phyloP scores from a whole-genome alignment of 2,329 filamentous ascomycete genomes.

The Apiospora malaysiana region DNA sequence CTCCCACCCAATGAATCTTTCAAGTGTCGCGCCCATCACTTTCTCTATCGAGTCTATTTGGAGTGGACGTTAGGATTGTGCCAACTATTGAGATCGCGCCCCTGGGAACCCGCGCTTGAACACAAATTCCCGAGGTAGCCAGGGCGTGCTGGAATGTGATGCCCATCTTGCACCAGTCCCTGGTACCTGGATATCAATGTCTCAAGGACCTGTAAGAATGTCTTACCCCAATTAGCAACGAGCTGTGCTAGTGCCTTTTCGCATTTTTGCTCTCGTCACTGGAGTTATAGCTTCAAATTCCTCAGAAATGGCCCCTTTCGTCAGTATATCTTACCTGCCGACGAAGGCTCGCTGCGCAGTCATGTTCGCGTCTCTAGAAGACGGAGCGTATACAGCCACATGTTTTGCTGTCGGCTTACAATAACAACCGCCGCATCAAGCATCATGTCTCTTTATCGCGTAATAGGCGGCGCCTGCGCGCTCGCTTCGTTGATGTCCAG shows the following conservation, averaged over 20 bases:
- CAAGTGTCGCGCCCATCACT: not conserved
- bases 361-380: too few relatives aligned
- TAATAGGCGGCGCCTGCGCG: not conserved
- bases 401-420: not conserved
- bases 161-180: not conserved
- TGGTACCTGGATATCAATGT: constrained; percentile 22
- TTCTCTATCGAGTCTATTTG: not conserved
- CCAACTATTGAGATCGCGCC: not conserved
- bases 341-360: too few relatives aligned
- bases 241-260: constrained; percentile 20
- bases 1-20: not conserved
- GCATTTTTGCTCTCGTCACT: constrained; percentile 26
- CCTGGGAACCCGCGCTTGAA: not conserved
- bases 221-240: constrained; percentile 17
- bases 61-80: not conserved
- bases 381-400: not conserved
- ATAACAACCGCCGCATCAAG: not conserved
- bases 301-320: constrained; percentile 19
- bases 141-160: constrained; percentile 2
- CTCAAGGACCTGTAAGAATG: constrained; percentile 19
- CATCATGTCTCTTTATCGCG: constrained; percentile 7
- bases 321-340: not conserved
- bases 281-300: constrained; percentile 29
- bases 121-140: not conserved
- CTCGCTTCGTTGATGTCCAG: not conserved